phyloP scores from a whole-genome alignment of 331 rosid genomes.

The Rhamnella rubrinervis region DNA sequence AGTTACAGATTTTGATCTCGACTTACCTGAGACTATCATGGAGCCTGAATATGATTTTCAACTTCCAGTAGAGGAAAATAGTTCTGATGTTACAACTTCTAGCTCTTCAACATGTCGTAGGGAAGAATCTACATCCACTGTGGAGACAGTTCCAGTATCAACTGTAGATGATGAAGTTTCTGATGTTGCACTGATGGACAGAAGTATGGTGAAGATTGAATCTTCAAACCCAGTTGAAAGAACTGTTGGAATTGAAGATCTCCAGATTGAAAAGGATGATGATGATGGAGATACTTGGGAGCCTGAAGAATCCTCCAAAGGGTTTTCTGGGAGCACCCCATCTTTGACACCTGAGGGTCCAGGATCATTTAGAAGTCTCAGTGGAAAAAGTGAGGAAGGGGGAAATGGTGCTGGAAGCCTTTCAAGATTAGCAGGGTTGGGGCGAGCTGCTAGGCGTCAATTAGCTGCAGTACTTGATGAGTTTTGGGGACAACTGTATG shows the following conservation, averaged over 20 bases:
- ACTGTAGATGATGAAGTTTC: slow-evolving; percentile 42
- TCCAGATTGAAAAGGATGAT: slow-evolving; percentile 61
- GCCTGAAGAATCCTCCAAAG: slow-evolving; percentile 61
- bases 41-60: slow-evolving; percentile 52
- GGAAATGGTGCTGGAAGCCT: slow-evolving; percentile 91
- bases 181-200: slow-evolving; percentile 30
- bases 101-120: slow-evolving; percentile 25
- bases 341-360: slow-evolving; percentile 74
- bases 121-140: slow-evolving; percentile 38
- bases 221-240: slow-evolving; percentile 47
- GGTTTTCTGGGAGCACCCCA: slow-evolving; percentile 37
- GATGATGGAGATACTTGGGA: slow-evolving; percentile 81
- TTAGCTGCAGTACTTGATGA: slow-evolving; percentile 77
- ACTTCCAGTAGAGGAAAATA: slow-evolving; percentile 37
- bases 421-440: slow-evolving; percentile 87
- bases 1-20: slow-evolving; percentile 31
- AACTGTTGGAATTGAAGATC: slow-evolving; percentile 50
- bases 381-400: slow-evolving; percentile 87
- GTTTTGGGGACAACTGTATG: slow-evolving; percentile 90
- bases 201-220: slow-evolving; percentile 29
- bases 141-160: slow-evolving; percentile 42
- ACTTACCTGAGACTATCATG: slow-evolving; percentile 51
- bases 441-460: slow-evolving; percentile 93
- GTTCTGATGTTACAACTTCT: slow-evolving; percentile 34
- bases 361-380: slow-evolving; percentile 76